A percentile compares a stretch with the other conserved stretches of the same genome.
Conservation (phyloP, 148 eudicot genomes). For the Amaranthus hypochondriacus region DNA sequence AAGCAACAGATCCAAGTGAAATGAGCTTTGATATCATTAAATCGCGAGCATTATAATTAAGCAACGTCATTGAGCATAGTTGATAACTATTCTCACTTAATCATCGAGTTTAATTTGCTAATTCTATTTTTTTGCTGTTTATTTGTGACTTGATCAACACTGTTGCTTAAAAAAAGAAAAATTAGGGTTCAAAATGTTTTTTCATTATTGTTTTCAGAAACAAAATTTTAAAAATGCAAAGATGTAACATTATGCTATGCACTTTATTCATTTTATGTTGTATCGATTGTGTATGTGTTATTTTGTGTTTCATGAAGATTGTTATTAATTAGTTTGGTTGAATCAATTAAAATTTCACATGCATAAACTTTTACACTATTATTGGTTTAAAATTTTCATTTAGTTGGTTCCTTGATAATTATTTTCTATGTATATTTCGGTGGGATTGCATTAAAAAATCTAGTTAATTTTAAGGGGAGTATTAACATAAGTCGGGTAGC, state of each 20-base stretch:
- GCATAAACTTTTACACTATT: too few species aligned
- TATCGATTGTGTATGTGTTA: slow-evolving; percentile 12
- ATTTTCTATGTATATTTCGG: too few species aligned
- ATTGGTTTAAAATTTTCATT: too few species aligned
- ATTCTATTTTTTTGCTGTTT: slow-evolving; percentile 6
- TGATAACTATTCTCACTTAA: too few species aligned
- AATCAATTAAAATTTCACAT: too few species aligned
- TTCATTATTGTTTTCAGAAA: slow-evolving; percentile 12
- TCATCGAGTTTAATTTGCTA: not conserved
- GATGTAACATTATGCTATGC: slow-evolving; percentile 20
- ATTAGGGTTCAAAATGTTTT: slow-evolving; percentile 1
- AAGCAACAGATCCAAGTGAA: slow-evolving; percentile 86
- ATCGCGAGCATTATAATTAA: slow-evolving; percentile 48
- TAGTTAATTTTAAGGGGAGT: too few species aligned
- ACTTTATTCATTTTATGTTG: slow-evolving; percentile 11
- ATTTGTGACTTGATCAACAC: slow-evolving; percentile 15
- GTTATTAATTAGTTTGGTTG: not conserved
- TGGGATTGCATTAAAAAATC: too few species aligned
- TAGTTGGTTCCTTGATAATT: too few species aligned
- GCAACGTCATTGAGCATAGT: too few species aligned
- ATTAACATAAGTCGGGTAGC: too few species aligned
- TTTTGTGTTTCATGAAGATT: too few species aligned
- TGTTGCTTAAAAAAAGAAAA: slow-evolving; percentile 9
- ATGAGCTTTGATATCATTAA: slow-evolving; percentile 79
- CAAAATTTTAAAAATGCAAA: slow-evolving; percentile 13